Conservation (phyloP, 208 protist species). For the Kentomonas sorsogonicus region DNA sequence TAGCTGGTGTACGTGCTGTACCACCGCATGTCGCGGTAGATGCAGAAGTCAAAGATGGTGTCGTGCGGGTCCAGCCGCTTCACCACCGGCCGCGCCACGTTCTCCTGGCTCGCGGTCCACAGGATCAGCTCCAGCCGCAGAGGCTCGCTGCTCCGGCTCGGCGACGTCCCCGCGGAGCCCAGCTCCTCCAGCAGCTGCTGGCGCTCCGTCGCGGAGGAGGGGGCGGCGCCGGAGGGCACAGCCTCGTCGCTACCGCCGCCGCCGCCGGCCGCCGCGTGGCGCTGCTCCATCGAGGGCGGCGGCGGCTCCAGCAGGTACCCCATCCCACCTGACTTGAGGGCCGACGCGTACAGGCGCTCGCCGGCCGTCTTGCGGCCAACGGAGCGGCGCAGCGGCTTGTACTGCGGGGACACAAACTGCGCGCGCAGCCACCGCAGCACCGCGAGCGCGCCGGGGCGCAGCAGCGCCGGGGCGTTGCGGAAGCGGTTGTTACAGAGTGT, state of each 20-base stretch:
- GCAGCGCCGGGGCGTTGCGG: conserved; percentile 38
- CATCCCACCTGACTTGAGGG: conserved; percentile 27
- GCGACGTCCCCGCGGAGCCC: neutral
- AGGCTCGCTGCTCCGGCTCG: conserved; percentile 10
- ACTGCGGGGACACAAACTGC: conserved; percentile 37
- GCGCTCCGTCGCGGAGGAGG: neutral
- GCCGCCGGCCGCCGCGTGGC: conserved; percentile 13
- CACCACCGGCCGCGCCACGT: conserved; percentile 64
- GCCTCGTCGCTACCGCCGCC: conserved; percentile 18
- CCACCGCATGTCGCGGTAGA: conserved; percentile 86
- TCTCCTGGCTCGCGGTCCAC: conserved; percentile 85
- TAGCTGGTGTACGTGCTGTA: conserved; percentile 70
- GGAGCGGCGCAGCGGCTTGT: conserved; percentile 16
- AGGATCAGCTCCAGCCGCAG: conserved; percentile 78
- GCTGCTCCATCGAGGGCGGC: too few species aligned
- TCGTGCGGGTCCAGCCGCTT: conserved; percentile 59
- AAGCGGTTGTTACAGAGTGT: conserved; percentile 86
- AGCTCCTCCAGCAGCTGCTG: conserved; percentile 1
- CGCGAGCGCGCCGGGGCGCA: conserved; percentile 62
- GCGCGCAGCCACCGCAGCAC: conserved; percentile 49
- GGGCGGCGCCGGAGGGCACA: conserved; percentile 4
- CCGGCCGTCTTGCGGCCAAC: conserved; percentile 16
- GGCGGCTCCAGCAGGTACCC: too few species aligned
- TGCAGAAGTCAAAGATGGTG: conserved; percentile 70
- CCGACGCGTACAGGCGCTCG: conserved; percentile 42